phyloP scores from a whole-genome alignment of 225 moss, liverwort and hornwort species.

The Marchantia polymorpha region DNA sequence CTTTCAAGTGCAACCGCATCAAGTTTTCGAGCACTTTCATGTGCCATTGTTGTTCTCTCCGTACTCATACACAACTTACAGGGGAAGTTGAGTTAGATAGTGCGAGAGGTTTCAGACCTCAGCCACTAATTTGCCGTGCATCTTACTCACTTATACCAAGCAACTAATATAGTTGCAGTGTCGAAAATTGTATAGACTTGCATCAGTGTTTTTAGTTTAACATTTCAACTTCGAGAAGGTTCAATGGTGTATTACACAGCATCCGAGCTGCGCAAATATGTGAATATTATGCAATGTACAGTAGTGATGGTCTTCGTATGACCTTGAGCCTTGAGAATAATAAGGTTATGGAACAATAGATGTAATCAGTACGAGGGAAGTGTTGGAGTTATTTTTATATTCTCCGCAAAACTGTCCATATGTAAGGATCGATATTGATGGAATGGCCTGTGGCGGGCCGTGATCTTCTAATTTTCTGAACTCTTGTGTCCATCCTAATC shows the following conservation, averaged over 20 bases:
- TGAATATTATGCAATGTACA: not conserved
- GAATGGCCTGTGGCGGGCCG: no score
- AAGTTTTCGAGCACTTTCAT: constrained; percentile 87
- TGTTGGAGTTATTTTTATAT: no score
- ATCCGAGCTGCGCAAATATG: not conserved
- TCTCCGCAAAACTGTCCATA: no score
- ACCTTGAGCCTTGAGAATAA: not conserved
- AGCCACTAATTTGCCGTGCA: not conserved
- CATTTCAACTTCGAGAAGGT: not conserved
- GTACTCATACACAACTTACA: constrained; percentile 84
- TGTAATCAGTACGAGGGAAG: no score
- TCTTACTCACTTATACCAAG: not conserved
- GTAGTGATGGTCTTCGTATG: not conserved
- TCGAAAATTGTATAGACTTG: not conserved
- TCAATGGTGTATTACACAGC: not conserved
- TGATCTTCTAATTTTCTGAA: no score
- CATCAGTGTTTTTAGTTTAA: not conserved
- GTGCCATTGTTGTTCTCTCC: constrained; percentile 86
- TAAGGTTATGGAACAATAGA: no score
- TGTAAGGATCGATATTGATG: no score
- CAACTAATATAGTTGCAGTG: not conserved
- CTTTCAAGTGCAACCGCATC: constrained; percentile 72
- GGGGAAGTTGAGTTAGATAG: constrained; percentile 55
- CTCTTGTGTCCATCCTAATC: no score
- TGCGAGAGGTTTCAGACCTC: not conserved